phyloP scores from a whole-genome alignment of 75 land plant species.

The Isoetes taiwanensis region DNA sequence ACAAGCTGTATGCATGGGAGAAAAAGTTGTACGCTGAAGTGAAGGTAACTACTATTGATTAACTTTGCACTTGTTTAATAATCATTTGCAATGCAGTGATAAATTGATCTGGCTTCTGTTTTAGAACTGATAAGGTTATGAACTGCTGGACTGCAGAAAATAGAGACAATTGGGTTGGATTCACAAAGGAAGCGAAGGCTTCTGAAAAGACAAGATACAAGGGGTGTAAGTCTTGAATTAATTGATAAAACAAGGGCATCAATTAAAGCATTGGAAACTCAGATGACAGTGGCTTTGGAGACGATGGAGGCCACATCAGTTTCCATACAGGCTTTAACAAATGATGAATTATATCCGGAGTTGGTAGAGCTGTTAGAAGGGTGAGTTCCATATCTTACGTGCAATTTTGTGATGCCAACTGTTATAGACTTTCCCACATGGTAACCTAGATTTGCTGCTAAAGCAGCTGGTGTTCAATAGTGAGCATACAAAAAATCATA shows the following conservation, averaged over 20 bases:
- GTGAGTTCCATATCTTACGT: too few relatives aligned
- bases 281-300: not conserved
- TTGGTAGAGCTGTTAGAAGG: not conserved
- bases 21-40: constrained; percentile 1
- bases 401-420: too few relatives aligned
- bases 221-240: not conserved
- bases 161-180: not conserved
- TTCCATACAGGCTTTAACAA: not conserved
- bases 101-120: not conserved
- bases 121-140: too few relatives aligned
- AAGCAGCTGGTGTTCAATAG: too few relatives aligned
- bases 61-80: too few relatives aligned
- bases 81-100: not conserved
- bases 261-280: not conserved
- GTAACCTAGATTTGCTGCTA: too few relatives aligned
- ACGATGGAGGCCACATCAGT: not conserved
- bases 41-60: not conserved
- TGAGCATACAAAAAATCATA: too few relatives aligned
- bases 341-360: not conserved
- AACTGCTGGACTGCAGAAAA: constrained; percentile 3
- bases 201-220: not conserved
- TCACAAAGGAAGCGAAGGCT: not conserved
- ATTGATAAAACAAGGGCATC: not conserved
- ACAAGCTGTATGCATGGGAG: not conserved
- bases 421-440: too few relatives aligned